Base-by-base conservation (phyloP, 2,329 filamentous ascomycete genomes). In the Epichloe festucae region DNA sequence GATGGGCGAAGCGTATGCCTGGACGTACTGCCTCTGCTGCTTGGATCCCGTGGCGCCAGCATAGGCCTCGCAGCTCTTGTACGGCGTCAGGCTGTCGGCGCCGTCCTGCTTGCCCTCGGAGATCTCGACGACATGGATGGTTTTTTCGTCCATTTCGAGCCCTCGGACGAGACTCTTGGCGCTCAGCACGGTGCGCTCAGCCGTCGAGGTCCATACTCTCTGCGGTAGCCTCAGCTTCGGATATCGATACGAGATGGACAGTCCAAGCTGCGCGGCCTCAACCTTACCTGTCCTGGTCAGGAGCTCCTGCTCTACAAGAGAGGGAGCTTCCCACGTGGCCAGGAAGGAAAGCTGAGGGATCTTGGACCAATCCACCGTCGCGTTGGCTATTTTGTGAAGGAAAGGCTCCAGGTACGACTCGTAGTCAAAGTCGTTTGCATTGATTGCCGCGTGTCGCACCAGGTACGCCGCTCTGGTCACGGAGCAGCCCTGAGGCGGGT, bases 11-110 rank as follows among this genome's bases (percentile, higher is more conserved):
- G 81, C 79, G 65, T 83, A 86, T 31, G 65, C 71, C 21, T 78
- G 62, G 53, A 75, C 66, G 61, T 73, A 80, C 49, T 68, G 63
- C 11, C 66, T 58, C 0, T 73, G 73, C 63, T 84, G 74, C 3
- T 80, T 67, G 57, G 75, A 77, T 3, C 81, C 81, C 3, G 71
- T 69, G 2, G 75, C 75, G 1, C 72, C 72, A 44, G 74, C 79
- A 63, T 84, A 86, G 12, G 74, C 78, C 12, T 80, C 78, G 57
- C 82, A 86, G 40, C 74, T 74, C 61, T 79, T 77, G 65, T 85
- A 84, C 0, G 81, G 80, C 1, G 82, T 85, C 56, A 84, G 64
- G 46, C 67, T 73, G 59, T 84, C 70, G 8, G 81, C 81, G 17
- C 80, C 81, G 3, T 73, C 67, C 54, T 80, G 68, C 52, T 77